Base-by-base conservation (phyloP, 2,329 filamentous ascomycete genomes). In the Fusarium tanahbumbuense region DNA sequence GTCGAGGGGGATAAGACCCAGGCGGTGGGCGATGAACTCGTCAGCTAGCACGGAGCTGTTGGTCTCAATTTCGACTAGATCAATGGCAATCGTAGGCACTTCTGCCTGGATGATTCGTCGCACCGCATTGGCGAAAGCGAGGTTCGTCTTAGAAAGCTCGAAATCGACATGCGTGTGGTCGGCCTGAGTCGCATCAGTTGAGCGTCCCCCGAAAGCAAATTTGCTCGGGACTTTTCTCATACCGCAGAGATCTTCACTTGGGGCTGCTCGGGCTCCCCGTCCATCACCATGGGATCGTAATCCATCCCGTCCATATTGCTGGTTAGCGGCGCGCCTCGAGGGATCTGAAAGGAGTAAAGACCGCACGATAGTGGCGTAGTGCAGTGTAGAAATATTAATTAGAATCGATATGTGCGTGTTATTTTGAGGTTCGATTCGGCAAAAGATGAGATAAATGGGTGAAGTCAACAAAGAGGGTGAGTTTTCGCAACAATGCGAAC, bases 41-140 rank as follows among this genome's bases (percentile, higher is more conserved):
- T 99, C 95, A 66, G 95, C 93, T 16, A 98, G 89, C 7, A 98
- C 94, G n/a, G 94, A 97, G 61, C 92, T 97, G 85, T 99, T 99
- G 76, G 87, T 88, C 77, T 97, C 91, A 71, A 99, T 91, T 80
- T 98, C 93, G 68, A 98, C 94, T 16, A 97, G 88, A 77, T 99
- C 95, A 80, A 98, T 94, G 69, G 96, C 94, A 75, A 98, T 90
- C 25, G 93, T 98, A 13, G 95, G 94, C 64, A 99, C 92, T 82
- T 99, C 95, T 76, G 93, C 93, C 72, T 97, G 91, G 83, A 98
- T 95, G 63, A 93, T 87, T 78, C 95, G 93, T 68, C 95, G 94
- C 67, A 98, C 83, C 47, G 94, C 92, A 85, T 99, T 99, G 76
- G 95, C 95, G 75, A 98, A 93, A 68, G 94, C 88, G 63, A 98